Evolutionary conservation across 495 filamentous ascomycete species (phyloP).

Genomic region (Neurospora hispaniola): DNA sequence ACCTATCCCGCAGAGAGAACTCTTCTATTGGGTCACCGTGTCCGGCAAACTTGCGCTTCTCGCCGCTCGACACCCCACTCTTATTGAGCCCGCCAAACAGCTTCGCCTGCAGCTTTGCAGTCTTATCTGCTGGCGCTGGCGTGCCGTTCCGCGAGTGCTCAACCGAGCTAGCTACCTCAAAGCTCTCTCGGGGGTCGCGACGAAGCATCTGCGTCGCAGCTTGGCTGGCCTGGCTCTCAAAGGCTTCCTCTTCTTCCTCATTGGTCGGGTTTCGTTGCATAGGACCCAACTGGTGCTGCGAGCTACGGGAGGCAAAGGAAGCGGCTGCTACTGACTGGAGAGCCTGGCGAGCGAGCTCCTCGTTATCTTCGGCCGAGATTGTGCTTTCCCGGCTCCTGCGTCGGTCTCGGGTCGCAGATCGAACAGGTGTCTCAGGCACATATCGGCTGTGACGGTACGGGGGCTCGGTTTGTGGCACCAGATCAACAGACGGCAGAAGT

Average conservation of each 20-base stretch:
- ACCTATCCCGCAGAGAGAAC: conserved; percentile 15
- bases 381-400: conserved; percentile 75
- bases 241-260: conserved; percentile 29
- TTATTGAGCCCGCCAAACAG: conserved; percentile 60
- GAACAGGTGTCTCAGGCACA: conserved; percentile 18
- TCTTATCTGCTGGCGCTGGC: conserved; percentile 32
- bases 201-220: conserved; percentile 47
- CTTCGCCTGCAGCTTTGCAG: conserved; percentile 50
- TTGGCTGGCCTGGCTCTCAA: conserved; percentile 42
- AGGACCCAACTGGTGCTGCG: conserved; percentile 13
- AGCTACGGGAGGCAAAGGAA: conserved; percentile 30
- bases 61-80: conserved; percentile 24
- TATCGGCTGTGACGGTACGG: conserved; percentile 25
- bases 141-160: conserved; percentile 32
- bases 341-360: conserved; percentile 45
- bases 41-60: conserved; percentile 50
- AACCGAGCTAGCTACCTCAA: conserved; percentile 34
- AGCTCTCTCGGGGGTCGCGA: conserved; percentile 39
- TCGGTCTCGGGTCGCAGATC: conserved; percentile 13
- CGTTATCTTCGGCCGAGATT: conserved; percentile 72
- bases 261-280: conserved; percentile 6
- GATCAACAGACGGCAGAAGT: conserved; percentile 42
- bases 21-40: conserved; percentile 21
- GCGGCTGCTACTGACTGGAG: conserved; percentile 45
- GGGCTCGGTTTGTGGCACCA: conserved; percentile 48